A percentile compares a stretch with the other conserved stretches of the same genome.
These are phyloP conservation scores for Malus hybrid DNA, from an alignment of 331 rosid genomes.

Conservation along the genomic window DNA sequence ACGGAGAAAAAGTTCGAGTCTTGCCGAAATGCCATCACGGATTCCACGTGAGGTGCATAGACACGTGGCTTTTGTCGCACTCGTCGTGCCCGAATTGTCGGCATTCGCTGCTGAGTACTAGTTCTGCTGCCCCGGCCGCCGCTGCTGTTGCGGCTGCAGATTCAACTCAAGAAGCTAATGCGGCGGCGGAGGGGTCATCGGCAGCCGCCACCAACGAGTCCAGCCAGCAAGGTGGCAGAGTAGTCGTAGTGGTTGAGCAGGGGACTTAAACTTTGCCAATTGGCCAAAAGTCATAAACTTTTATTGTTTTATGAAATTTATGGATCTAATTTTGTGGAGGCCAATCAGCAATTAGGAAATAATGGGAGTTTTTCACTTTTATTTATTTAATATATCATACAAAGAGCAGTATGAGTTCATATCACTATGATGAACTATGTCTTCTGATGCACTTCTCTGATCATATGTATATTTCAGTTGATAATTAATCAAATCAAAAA, in stretches of 20 bases:
- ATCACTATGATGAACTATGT: background rate
- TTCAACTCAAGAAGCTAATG: background rate
- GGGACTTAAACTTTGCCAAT: slow-evolving; percentile 8
- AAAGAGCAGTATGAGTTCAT: background rate
- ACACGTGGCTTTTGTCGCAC: slow-evolving; percentile 70
- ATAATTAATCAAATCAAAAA: background rate
- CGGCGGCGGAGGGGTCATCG: background rate
- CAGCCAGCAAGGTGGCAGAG: slow-evolving; percentile 1
- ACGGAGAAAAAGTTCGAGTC: slow-evolving; percentile 60
- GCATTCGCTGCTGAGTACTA: slow-evolving; percentile 37
- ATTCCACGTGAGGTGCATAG: slow-evolving; percentile 76
- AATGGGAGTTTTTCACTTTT: background rate
- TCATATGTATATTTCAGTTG: background rate
- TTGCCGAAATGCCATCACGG: slow-evolving; percentile 81
- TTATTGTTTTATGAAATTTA: background rate
- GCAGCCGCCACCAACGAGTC: slow-evolving; percentile 14
- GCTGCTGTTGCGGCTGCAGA: background rate
- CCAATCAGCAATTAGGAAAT: background rate
- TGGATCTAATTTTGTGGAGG: slow-evolving; percentile 2
- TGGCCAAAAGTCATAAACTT: background rate
- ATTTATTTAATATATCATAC: background rate
- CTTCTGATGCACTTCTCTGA: background rate
- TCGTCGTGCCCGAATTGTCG: slow-evolving; percentile 92
- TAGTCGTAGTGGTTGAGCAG: slow-evolving; percentile 24
- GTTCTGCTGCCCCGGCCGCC: background rate